Percentiles rank a stretch among this genome's conserved stretches.
Evolutionary conservation across 805 yeast species (phyloP).

Genomic region (Wickerhamiella alocasiicola): DNA sequence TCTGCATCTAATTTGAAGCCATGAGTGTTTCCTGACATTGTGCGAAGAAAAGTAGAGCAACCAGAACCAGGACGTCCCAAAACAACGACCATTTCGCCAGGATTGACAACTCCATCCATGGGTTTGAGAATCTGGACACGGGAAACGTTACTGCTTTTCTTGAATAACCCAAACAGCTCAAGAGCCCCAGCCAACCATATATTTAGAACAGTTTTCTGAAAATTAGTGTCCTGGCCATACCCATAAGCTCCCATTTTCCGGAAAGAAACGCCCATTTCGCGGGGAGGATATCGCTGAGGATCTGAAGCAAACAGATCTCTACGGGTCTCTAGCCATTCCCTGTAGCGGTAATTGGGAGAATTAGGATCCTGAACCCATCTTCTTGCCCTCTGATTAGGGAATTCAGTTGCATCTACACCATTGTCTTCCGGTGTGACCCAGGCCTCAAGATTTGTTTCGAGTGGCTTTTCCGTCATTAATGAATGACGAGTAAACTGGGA

Average conservation of each 20-base stretch:
- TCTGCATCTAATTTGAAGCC: constrained; percentile 40
- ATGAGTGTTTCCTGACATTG: constrained; percentile 47
- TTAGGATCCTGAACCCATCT: no score
- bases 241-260: constrained; percentile 51
- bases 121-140: constrained; percentile 18
- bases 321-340: constrained; percentile 53
- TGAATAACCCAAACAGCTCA: constrained; percentile 19
- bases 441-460: no score
- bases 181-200: constrained; percentile 21
- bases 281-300: constrained; percentile 46
- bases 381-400: no score
- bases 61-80: constrained; percentile 73
- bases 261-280: constrained; percentile 50
- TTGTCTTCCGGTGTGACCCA: no score
- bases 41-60: constrained; percentile 56
- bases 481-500: no score
- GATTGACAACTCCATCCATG: constrained; percentile 34
- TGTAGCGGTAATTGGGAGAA: constrained; percentile 41
- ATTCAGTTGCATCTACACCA: no score
- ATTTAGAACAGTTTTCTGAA: constrained; percentile 51
- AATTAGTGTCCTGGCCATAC: constrained; percentile 45
- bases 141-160: constrained; percentile 1
- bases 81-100: constrained; percentile 61
- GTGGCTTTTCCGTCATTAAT: no score
- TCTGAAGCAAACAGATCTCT: constrained; percentile 39